Base-by-base conservation (phyloP, 163 green algal species). In the Prototheca stagnorum region DNA sequence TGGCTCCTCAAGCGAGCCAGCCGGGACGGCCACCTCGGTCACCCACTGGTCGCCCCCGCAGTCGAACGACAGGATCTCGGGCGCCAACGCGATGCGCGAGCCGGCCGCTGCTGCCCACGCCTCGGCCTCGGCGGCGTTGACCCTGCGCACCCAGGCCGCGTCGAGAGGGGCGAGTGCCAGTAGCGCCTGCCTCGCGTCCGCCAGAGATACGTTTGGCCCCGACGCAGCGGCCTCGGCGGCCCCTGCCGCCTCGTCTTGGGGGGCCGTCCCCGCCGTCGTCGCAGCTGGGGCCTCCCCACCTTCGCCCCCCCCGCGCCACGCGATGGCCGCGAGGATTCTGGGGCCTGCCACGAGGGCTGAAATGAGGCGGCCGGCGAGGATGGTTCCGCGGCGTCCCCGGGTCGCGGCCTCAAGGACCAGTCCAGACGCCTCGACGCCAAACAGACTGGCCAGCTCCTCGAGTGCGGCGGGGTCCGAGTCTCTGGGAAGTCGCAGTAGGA, bases 41-140 rank as follows among this genome's bases (percentile, higher is more conserved):
- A 98, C 88, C 85, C 87, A 96, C 72, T 96, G 88, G 69, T 95
- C 74, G 2, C 88, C 88, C 3, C 88, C 88, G 62, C 88, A 98
- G 68, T 98, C 88, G 69, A 98, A 98, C 5, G 80, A 81, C 25
- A 98, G 69, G 20, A 95, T 81, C 64, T 95, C 62, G 51, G 95
- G 84, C 40, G 65, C 84, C 67, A 70, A 93, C n/a, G 80, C 87
- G n/a, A 86, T 51, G 0, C 84, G 63, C 14, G 21, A n/a, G 33
- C 51, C 62, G 35, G 48, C 50, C 46, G 31, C 46, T 25, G 49
- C 34, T 53, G 69, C 70, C 83, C 85, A 95, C 51, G 74, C 88
- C 53, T 84, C 73, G 2, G 77, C 86, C 60, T 95, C 86, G 23
- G 81, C 84, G 27, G 39, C 37, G 49, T 70, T 70, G 16, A 62